Base-by-base conservation (phyloP, 108 stramenopile genomes). In the Stephanodiscus minutulus region DNA sequence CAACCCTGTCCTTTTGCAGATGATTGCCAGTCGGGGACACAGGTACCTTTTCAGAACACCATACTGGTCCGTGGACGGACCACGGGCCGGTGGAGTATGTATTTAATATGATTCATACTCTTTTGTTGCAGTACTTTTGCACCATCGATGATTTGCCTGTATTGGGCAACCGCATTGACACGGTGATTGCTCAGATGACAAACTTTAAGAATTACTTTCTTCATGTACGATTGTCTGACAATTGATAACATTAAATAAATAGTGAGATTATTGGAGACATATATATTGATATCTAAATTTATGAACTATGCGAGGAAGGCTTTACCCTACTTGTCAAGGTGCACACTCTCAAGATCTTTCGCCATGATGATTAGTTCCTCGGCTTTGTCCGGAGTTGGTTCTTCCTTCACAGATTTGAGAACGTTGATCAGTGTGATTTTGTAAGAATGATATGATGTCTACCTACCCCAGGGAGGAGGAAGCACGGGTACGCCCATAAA, bases 81-180 rank as follows among this genome's bases (percentile, higher is more conserved):
- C n/a, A n/a, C n/a, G n/a, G n/a, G n/a, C 70, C 60, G 18, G 61
- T 71, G 60, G 70, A 71, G 36, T 71, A 71, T 49, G 35, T 61
- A 33, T 71, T 71, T 25, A 71, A 71, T 50, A 50, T 59, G 29
- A 49, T 71, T 18, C 70, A 71, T n/a, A 33, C 29, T 20, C 18
- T 25, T 56, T 28, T 68, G 37, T 43, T 68, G 41, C 5, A 3
- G 35, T 35, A 68, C 27, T 68, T 57, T 57, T 7, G 67, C 6
- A n/a, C 21, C 10, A 52, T 68, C n/a, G 7, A 57, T 56, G 55
- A 57, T n/a, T 41, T 68, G 18, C 54, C 20, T 56, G 67, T 56
- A 55, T 43, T 68, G 67, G 67, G 39, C 1, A 68, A 68, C 25
- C 36, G n/a, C 22, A n/a, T 52, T 13, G 55, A 68, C 50, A 39